A percentile compares a stretch with the other conserved stretches of the same genome.
phyloP scores from a whole-genome alignment of 2,329 filamentous ascomycete species.

The Monilinia aucupariae region DNA sequence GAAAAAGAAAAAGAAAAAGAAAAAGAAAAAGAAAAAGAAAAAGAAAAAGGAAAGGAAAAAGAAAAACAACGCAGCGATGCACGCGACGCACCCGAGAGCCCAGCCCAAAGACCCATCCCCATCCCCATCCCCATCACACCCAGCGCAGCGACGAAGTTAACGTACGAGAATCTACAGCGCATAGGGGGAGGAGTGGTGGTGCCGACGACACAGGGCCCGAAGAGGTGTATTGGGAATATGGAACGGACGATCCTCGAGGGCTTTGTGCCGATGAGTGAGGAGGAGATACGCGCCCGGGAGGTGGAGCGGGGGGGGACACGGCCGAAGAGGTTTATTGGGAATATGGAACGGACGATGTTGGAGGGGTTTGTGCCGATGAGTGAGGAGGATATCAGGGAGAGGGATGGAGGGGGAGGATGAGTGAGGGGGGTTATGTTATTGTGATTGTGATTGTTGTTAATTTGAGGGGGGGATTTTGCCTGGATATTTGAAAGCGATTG shows the following conservation, averaged over 20 bases:
- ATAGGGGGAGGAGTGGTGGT: too few relatives aligned
- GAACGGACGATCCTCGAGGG: background rate
- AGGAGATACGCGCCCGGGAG: background rate
- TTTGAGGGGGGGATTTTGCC: too few relatives aligned
- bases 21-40: too few relatives aligned
- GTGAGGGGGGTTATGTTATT: background rate
- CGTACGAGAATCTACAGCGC: background rate
- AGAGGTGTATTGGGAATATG: background rate
- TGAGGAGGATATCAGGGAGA: background rate
- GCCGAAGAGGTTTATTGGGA: slow-evolving; percentile 5
- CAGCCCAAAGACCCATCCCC: too few relatives aligned
- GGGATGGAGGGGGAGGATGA: background rate
- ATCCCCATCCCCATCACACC: too few relatives aligned
- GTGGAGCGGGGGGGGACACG: background rate
- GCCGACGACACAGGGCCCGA: background rate
- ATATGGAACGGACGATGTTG: slow-evolving; percentile 15
- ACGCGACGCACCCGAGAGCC: too few relatives aligned
- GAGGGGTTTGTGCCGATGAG: slow-evolving; percentile 1
- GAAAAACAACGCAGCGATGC: too few relatives aligned
- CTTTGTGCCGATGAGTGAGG: background rate
- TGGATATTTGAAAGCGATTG: background rate
- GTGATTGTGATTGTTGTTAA: background rate
- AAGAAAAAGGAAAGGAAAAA: too few relatives aligned
- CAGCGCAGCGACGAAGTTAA: too few relatives aligned
- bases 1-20: too few relatives aligned